Conservation (phyloP, 2,329 filamentous ascomycete genomes). For the Xylaria sp. region DNA sequence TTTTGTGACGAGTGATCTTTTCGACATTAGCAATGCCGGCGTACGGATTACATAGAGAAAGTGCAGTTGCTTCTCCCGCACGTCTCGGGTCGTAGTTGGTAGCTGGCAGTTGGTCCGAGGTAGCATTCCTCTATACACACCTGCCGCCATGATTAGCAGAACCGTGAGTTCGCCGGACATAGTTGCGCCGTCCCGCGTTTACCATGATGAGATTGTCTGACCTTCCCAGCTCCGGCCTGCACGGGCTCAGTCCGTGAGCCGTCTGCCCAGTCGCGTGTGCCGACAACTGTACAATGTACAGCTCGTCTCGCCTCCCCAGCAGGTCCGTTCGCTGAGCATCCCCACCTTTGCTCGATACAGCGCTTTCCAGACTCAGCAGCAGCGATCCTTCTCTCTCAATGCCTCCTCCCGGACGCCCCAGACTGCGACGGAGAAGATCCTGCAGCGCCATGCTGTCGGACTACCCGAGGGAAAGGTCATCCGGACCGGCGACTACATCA, state of each 20-base stretch:
- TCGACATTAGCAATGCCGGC: background rate
- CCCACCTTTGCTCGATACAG: background rate
- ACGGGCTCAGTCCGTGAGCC: background rate
- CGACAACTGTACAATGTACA: background rate
- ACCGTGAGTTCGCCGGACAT: background rate
- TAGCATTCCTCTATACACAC: background rate
- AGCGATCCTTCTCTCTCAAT: background rate
- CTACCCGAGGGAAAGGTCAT: constrained; percentile 71
- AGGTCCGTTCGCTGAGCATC: background rate
- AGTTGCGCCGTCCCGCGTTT: background rate
- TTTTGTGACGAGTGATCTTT: background rate
- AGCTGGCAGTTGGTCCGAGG: no score
- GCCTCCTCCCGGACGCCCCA: constrained; percentile 49
- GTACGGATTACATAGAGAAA: no score
- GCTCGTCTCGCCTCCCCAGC: background rate
- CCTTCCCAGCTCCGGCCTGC: background rate
- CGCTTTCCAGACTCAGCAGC: background rate
- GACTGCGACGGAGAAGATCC: constrained; percentile 88
- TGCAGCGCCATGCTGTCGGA: constrained; percentile 74
- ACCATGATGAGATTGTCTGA: background rate
- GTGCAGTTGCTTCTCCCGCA: no score
- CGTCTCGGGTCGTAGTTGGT: no score
- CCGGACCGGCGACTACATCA: constrained; percentile 77
- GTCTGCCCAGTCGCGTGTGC: background rate
- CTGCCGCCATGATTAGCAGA: background rate